Base-by-base conservation (phyloP, 805 yeast genomes). In the Nakazawaea pomicola region DNA sequence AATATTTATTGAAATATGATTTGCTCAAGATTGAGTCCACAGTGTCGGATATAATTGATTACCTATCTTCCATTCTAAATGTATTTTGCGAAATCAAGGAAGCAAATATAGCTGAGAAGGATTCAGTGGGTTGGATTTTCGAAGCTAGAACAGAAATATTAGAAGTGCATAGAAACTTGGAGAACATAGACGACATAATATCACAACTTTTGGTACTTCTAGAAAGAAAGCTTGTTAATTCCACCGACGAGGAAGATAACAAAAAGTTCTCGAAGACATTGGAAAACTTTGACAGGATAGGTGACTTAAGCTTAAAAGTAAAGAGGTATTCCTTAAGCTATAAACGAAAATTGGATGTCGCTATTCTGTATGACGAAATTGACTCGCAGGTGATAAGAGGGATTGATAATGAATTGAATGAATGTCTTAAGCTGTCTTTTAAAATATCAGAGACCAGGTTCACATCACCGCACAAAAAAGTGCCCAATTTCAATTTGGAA, bases 291-390 rank as follows among this genome's bases (percentile, higher is more conserved):
- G 70, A 58, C 49, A 52, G 45, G 11, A 53, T 57, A 36, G 64
- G 61, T 45, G 68, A 56, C 50, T 49, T 48, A 8, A 47, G 50
- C 33, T 46, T 44, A 23, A 45, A 46, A 10, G 53, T 65, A 17
- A 58, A 60, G 40, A 56, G 55, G 12, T 41, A 52, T 33, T 38
- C 62, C 12, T 39, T 52, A 2, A 47, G 52, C 0, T 54, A 60
- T 36, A 65, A 66, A 49, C 45, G 53, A 18, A 51, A 55, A 29
- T 51, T 70, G 5, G 74, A 66, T 41, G 54, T 69, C 4, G 58
- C 69, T 1, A 53, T 61, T 11, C 76, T 72, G 44, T 72, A 61
- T 49, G 53, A 62, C 42, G 80, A 74, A 44, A 61, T 74, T 17
- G 61, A 58, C 28, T 50, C 52, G 19, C 54, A 56, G 24, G 67